Conservation (phyloP, 179 eudicot species). For the Corrigiola litoralis region DNA sequence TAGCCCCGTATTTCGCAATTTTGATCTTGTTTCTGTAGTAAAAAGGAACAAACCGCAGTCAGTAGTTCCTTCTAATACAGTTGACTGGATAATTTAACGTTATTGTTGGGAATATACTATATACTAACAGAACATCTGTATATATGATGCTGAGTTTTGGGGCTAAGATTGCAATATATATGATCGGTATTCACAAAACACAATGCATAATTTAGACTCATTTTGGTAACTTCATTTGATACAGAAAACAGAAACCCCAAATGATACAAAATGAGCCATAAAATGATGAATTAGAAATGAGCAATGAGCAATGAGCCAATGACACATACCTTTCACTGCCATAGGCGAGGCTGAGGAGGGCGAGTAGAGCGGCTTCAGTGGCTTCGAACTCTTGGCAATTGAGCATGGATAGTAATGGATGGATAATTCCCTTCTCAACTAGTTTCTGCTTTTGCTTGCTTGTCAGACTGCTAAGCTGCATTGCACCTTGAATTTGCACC, state of each 20-base stretch:
- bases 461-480: constrained; percentile 31
- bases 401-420: constrained; percentile 47
- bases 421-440: constrained; percentile 38
- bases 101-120: too few relatives aligned
- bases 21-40: constrained; percentile 52
- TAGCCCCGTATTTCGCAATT: constrained; percentile 50
- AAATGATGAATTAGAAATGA: too few relatives aligned
- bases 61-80: not conserved
- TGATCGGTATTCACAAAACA: too few relatives aligned
- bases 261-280: too few relatives aligned
- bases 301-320: too few relatives aligned
- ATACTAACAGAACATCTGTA: too few relatives aligned
- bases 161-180: too few relatives aligned
- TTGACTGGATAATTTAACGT: too few relatives aligned
- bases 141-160: too few relatives aligned
- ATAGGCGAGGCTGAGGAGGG: constrained; percentile 62
- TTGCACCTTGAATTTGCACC: constrained; percentile 39
- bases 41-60: not conserved
- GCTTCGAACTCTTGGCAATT: constrained; percentile 33
- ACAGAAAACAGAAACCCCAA: too few relatives aligned
- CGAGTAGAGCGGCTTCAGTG: constrained; percentile 55
- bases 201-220: too few relatives aligned
- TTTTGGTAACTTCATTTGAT: too few relatives aligned
- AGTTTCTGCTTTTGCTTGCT: constrained; percentile 50
- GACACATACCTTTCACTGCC: constrained; percentile 55